A percentile compares a stretch with the other conserved stretches of the same genome.
Conservation (phyloP, 495 filamentous ascomycete genomes). For the Evernia prunastri region DNA sequence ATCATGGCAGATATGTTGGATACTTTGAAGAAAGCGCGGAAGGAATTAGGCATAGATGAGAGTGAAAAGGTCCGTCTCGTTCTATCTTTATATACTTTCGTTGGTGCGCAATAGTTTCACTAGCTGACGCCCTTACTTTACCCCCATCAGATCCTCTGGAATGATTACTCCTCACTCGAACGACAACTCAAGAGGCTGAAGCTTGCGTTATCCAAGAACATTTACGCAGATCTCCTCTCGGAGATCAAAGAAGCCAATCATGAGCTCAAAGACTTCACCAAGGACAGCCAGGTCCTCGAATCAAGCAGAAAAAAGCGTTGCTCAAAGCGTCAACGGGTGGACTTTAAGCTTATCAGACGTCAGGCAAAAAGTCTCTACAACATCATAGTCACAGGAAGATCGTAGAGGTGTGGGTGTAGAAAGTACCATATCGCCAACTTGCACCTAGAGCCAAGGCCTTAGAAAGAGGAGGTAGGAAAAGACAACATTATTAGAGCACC, state of each 20-base stretch:
- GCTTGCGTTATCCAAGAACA: conserved; percentile 24
- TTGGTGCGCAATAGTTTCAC: neutral
- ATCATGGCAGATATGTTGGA: conserved; percentile 6
- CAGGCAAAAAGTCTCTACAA: conserved; percentile 21
- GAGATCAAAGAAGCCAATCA: conserved; percentile 23
- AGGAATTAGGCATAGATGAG: conserved; percentile 1
- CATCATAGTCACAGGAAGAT: conserved; percentile 19
- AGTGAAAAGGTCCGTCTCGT: neutral
- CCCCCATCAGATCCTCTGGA: neutral
- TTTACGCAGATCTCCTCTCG: conserved; percentile 23
- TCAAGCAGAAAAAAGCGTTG: conserved; percentile 16
- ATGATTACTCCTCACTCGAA: conserved; percentile 3
- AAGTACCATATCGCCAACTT: conserved; percentile 23
- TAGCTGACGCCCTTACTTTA: neutral
- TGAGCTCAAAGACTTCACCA: conserved; percentile 14
- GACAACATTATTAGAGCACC: neutral
- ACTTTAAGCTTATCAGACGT: conserved; percentile 11
- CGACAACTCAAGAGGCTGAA: conserved; percentile 23
- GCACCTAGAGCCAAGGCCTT: conserved; percentile 19
- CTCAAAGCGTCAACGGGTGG: neutral
- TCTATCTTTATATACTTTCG: neutral
- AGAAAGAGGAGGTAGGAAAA: neutral
- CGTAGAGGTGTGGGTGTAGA: conserved; percentile 26
- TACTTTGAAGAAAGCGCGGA: neutral
- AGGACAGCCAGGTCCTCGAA: conserved; percentile 18